Evolutionary conservation across 352 stramenopile species (phyloP).

Genomic region (Saprolegnia diclina): DNA sequence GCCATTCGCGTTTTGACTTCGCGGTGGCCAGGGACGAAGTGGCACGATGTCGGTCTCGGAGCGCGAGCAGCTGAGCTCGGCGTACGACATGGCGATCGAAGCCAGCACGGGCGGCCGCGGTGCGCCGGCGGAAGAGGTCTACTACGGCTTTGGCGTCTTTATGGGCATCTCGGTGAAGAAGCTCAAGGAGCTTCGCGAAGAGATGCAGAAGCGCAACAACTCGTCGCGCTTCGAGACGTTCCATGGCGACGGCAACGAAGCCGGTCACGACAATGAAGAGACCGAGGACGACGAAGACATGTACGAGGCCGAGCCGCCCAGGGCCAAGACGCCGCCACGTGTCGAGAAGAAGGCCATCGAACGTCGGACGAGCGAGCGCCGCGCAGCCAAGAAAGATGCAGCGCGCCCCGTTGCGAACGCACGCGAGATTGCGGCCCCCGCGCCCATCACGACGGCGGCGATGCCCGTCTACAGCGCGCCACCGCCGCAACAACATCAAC

Average conservation of each 20-base stretch:
- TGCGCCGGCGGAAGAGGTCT: slow-evolving; percentile 58
- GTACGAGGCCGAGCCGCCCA: not conserved
- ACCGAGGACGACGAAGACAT: slow-evolving; percentile 1
- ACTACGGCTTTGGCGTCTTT: slow-evolving; percentile 87
- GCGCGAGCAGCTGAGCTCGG: slow-evolving; percentile 23
- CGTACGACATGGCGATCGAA: slow-evolving; percentile 26
- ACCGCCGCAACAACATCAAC: not conserved
- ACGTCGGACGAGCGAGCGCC: not conserved
- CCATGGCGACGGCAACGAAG: slow-evolving; percentile 6
- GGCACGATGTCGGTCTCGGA: slow-evolving; percentile 12
- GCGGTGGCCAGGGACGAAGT: not conserved
- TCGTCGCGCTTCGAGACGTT: slow-evolving; percentile 22
- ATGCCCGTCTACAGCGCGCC: not conserved
- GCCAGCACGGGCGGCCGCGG: not conserved
- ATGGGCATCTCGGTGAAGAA: slow-evolving; percentile 80
- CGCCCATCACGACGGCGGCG: too few species aligned
- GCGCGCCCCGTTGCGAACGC: not conserved
- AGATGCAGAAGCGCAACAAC: slow-evolving; percentile 35
- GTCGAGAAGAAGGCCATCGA: slow-evolving; percentile 5
- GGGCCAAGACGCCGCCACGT: not conserved
- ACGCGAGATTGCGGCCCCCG: not conserved
- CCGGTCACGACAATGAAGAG: slow-evolving; percentile 14
- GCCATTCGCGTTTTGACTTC: not conserved
- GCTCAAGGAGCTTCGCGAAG: slow-evolving; percentile 63
- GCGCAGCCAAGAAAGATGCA: slow-evolving; percentile 11